A percentile compares a stretch with the other conserved stretches of the same genome.
These are phyloP conservation scores for Candida sojae DNA, from an alignment of 1,139 yeast species.

Conservation along the genomic window DNA sequence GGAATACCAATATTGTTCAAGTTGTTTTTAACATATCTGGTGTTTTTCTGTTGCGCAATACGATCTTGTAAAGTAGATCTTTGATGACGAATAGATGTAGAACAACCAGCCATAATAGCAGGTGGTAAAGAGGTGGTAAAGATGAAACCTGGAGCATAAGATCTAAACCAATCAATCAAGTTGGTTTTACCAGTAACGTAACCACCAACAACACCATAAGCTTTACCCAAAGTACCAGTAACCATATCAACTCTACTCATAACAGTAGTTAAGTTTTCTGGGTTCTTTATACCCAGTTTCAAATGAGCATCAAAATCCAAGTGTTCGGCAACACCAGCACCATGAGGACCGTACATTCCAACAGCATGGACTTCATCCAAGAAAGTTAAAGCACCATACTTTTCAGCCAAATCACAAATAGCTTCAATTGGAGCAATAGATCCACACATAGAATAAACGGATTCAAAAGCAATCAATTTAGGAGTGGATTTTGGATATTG, in stretches of 20 bases:
- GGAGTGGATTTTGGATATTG: constrained; percentile 84
- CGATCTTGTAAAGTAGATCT: constrained; percentile 78
- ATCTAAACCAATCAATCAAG: constrained; percentile 92
- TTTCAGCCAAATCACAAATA: constrained; percentile 94
- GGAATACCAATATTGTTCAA: constrained; percentile 80
- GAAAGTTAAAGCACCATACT: constrained; percentile 95
- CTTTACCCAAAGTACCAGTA: constrained; percentile 96
- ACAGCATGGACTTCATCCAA: constrained; percentile 99
- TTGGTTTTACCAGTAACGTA: constrained; percentile 87
- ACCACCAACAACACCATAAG: constrained; percentile 97
- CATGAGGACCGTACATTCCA: constrained; percentile 98
- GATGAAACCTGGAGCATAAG: constrained; percentile 96
- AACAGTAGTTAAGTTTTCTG: constrained; percentile 49
- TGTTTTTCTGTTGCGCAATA: constrained; percentile 80
- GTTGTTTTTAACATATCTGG: constrained; percentile 78
- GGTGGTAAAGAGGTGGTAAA: constrained; percentile 97
- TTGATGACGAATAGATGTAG: constrained; percentile 83
- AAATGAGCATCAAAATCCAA: constrained; percentile 82
- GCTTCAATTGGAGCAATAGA: constrained; percentile 91
- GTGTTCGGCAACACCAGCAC: constrained; percentile 99
- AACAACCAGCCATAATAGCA: constrained; percentile 95
- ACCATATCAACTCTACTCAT: constrained; percentile 93
- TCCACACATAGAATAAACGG: constrained; percentile 98
- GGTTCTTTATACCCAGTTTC: constrained; percentile 62
- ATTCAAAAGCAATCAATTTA: constrained; percentile 93